Conservation (phyloP, 805 yeast species). For the Jamesozyma piceae region DNA sequence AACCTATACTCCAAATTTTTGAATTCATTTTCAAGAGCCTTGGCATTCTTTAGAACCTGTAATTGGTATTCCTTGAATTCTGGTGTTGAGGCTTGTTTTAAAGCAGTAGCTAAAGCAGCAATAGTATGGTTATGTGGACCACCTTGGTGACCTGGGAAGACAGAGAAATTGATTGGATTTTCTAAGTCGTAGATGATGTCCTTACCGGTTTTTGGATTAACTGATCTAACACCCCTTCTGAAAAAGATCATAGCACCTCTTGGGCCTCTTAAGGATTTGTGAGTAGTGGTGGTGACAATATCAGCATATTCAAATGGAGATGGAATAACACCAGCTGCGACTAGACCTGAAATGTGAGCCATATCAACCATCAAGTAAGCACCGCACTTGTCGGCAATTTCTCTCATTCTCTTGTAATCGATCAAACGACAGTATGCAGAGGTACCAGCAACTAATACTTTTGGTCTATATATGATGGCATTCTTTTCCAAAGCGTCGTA, state of each 20-base stretch:
- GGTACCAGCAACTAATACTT: constrained; percentile 94
- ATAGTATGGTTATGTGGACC: constrained; percentile 99
- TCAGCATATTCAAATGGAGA: constrained; percentile 96
- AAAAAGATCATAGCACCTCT: constrained; percentile 99
- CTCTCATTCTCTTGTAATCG: constrained; percentile 93
- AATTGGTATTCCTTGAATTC: constrained; percentile 86
- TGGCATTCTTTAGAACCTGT: constrained; percentile 83
- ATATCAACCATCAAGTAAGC: constrained; percentile 94
- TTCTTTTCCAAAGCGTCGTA: constrained; percentile 90
- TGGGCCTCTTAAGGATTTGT: constrained; percentile 97
- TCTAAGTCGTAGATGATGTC: constrained; percentile 87
- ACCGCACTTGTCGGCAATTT: constrained; percentile 93
- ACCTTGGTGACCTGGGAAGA: constrained; percentile 99
- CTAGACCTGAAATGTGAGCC: constrained; percentile 97
- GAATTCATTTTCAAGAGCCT: constrained; percentile 69
- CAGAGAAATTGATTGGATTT: constrained; percentile 92
- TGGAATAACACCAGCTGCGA: constrained; percentile 92
- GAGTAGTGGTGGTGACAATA: constrained; percentile 96
- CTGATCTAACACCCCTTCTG: constrained; percentile 88
- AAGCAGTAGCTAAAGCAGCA: constrained; percentile 92
- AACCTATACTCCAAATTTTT: constrained; percentile 63
- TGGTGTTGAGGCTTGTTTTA: constrained; percentile 85
- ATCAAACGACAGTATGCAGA: constrained; percentile 95
- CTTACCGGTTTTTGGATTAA: constrained; percentile 83
- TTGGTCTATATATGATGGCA: constrained; percentile 89